Percentiles rank a stretch among this genome's conserved stretches.
These are phyloP conservation scores for Penicillium sp. DNA, from an alignment of 2,329 filamentous ascomycete genomes.

Conservation along the genomic window DNA sequence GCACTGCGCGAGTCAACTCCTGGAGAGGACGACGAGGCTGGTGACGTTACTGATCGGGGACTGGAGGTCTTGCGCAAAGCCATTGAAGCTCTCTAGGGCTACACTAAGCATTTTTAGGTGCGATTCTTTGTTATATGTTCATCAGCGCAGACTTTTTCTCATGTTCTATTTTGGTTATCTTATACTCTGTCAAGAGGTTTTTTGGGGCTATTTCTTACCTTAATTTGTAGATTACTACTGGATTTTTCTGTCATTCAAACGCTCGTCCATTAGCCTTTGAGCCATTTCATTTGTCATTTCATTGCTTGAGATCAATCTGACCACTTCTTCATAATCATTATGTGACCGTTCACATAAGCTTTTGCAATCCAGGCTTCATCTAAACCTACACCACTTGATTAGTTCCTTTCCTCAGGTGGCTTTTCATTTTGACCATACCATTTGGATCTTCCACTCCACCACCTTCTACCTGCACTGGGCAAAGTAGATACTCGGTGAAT, in stretches of 20 bases:
- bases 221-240: neutral
- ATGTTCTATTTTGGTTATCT: neutral
- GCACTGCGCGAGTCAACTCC: slow-evolving; percentile 62
- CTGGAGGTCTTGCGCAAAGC: slow-evolving; percentile 62
- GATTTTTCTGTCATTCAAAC: neutral
- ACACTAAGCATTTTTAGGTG: neutral
- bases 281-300: neutral
- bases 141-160: neutral
- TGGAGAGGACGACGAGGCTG: slow-evolving; percentile 37
- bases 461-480: no score
- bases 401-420: no score
- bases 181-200: slow-evolving; percentile 2
- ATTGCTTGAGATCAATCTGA: neutral
- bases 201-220: neutral
- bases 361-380: no score
- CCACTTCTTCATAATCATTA: neutral
- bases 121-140: neutral
- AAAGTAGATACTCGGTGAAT: no score
- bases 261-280: neutral
- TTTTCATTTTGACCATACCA: no score
- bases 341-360: no score
- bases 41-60: slow-evolving; percentile 52
- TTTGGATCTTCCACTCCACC: no score
- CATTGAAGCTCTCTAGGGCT: slow-evolving; percentile 56
- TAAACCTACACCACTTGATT: no score